Base-by-base conservation (phyloP, 495 filamentous ascomycete genomes). In the Aspergillus taichungensis region DNA sequence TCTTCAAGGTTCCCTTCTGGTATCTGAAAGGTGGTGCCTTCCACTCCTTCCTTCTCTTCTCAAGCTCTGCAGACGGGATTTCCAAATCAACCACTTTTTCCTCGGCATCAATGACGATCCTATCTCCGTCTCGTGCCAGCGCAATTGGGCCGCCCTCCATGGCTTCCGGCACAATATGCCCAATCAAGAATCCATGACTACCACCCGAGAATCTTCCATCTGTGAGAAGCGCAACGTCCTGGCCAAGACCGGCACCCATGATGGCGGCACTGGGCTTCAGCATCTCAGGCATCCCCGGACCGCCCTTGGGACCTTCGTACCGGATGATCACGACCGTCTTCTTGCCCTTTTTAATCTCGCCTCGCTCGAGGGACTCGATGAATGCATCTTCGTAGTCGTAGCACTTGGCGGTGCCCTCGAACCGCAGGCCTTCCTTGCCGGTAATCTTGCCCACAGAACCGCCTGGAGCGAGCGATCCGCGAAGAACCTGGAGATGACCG, bases 401-500 rank as follows among this genome's bases (percentile, higher is more conserved):
- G 55, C 86, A 85, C 49, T 82, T 84, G 30, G 92, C 92, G 52
- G 80, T 89, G 44, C 92, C 92, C n/a, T 74, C 83, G 70, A 98
- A 98, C 7, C 72, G 64, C 10, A 83, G 75, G 13, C 92, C 92
- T 63, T 98, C 92, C 68, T 98, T 98, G 48, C 92, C 92, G 7
- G 92, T 98, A 65, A 98, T 98, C 74, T 98, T 98, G 49, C 91
- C 92, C 10, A 98, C 92, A 50, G 78, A 84, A 40, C 92, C 92
- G 46, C 85, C 92, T 1, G 92, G 92, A 2, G 92, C 88, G 24
- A 98, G 77, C 6, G 83, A 84, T 30, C 92, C 92, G 42, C 89
- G 85, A 12, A 98, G 79, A 61, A 98, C 97, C 69, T 95, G 90
- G 60, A 98, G 94, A 67, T 97, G 92, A 39, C 92, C 92, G 3